These are phyloP conservation scores for Warburgia ugandensis DNA, from an alignment of 164 flowering plant genomes.

Conservation along the genomic window DNA sequence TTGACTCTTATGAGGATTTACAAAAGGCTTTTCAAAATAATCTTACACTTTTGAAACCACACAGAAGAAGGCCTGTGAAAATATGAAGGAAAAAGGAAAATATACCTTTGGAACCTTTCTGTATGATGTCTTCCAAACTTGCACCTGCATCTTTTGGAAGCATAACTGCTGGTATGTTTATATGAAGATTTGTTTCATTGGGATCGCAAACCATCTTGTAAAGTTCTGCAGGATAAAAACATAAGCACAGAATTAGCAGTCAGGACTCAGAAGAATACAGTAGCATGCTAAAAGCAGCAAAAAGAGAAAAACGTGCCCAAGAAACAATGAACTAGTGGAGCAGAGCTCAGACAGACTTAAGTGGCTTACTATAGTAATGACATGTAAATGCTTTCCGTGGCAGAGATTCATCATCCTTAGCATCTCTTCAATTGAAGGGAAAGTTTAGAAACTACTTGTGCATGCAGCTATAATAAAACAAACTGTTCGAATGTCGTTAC, in stretches of 20 bases:
- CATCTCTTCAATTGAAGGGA: too few relatives aligned
- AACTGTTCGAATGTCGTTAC: too few relatives aligned
- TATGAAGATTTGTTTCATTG: slow-evolving; percentile 65
- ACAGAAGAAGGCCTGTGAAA: background rate
- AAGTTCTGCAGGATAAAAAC: slow-evolving; percentile 48
- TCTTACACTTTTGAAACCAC: background rate
- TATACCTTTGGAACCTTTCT: slow-evolving; percentile 49
- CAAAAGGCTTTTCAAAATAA: too few relatives aligned
- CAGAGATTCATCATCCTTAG: too few relatives aligned
- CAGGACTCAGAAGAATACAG: background rate
- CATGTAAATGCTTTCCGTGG: too few relatives aligned
- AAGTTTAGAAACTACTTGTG: too few relatives aligned
- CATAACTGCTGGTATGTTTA: slow-evolving; percentile 88
- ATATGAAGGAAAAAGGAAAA: background rate
- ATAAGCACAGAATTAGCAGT: too few relatives aligned
- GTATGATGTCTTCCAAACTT: slow-evolving; percentile 48
- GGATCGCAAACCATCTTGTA: slow-evolving; percentile 97
- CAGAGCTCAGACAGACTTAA: too few relatives aligned
- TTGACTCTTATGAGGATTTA: too few relatives aligned
- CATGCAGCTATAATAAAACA: too few relatives aligned
- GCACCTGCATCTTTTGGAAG: slow-evolving; percentile 90
- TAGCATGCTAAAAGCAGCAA: background rate
- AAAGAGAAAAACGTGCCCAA: background rate
- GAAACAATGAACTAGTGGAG: too few relatives aligned
- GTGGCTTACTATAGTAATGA: too few relatives aligned